Base-by-base conservation (phyloP, 805 yeast species). In the Wickerhamomyces tratensis region DNA sequence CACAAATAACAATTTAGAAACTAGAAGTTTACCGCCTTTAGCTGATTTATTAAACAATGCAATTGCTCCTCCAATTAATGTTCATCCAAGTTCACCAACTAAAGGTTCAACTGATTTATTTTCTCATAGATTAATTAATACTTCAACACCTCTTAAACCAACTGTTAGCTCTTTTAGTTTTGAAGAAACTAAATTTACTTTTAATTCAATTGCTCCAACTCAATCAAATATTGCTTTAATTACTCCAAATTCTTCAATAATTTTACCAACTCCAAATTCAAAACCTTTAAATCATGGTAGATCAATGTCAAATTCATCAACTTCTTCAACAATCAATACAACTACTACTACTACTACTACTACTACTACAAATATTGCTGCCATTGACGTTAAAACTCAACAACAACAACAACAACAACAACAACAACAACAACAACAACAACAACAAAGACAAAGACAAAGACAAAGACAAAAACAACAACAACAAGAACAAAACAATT, bases 71-170 rank as follows among this genome's bases (percentile, higher is more conserved):
- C 25, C 25, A 14, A 5, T n/a, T 27, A 27, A 7, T 27, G 30
- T 10, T 8, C 30, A 27, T 8, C 50, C 50, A n/a, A 33, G 39
- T 5, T 50, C 54, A 0, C 55, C 55, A 35, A 33, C 42, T 2
- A 25, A 31, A n/a, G 42, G 40, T 8, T 35, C 47, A 2, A 41
- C 48, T 1, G 48, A 48, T 25, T 39, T 43, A 14, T 15, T 37
- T 6, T 25, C 33, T 7, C 31, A 27, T 26, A 37, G 27, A 29
- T 13, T 29, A 26, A 27, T 27, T 5, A n/a, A 26, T 6, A 38
- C 47, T 37, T 46, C 49, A 25, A 56, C 58, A 3, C 59, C 59
- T 10, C 30, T 54, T 5, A 53, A 56, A 47, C 44, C 59, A 2
- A 49, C 54, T 37, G 50, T 54, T 38, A 57, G 53, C 26, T 49